Percentiles rank a stretch among this genome's conserved stretches.
These are phyloP conservation scores for Toxoplasma gondii DNA, from an alignment of 169 alveolate species.

Conservation along the genomic window DNA sequence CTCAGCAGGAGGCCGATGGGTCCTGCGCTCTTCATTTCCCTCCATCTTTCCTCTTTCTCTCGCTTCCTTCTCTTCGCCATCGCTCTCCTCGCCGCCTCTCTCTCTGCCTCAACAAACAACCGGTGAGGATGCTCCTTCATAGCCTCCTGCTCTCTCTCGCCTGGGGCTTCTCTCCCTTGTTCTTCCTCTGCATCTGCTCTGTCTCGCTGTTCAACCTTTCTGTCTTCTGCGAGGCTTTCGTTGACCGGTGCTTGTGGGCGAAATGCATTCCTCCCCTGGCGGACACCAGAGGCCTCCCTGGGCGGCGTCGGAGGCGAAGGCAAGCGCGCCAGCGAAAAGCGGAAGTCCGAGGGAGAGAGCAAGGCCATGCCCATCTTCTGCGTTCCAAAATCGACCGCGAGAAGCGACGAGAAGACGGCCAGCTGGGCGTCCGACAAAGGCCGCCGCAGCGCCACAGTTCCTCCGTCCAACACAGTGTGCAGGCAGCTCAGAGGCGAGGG, in stretches of 20 bases:
- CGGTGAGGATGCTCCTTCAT: background rate
- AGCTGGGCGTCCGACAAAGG: background rate
- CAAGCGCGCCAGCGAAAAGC: background rate
- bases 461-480: background rate
- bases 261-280: background rate
- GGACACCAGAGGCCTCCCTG: background rate
- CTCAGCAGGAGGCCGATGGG: background rate
- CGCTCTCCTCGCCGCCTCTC: background rate
- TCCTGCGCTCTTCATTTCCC: background rate
- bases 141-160: background rate
- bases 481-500: background rate
- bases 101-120: background rate
- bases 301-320: background rate
- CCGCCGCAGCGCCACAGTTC: background rate
- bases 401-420: background rate
- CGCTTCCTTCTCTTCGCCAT: background rate
- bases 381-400: background rate
- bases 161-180: no score
- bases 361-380: background rate
- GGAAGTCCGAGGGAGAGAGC: background rate
- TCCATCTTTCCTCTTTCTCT: background rate
- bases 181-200: background rate
- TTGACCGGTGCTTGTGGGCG: no score
- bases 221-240: background rate
- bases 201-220: background rate